Base-by-base conservation (phyloP, 305 asterid genomes). In the Fraxinus xanthoxyloides region DNA sequence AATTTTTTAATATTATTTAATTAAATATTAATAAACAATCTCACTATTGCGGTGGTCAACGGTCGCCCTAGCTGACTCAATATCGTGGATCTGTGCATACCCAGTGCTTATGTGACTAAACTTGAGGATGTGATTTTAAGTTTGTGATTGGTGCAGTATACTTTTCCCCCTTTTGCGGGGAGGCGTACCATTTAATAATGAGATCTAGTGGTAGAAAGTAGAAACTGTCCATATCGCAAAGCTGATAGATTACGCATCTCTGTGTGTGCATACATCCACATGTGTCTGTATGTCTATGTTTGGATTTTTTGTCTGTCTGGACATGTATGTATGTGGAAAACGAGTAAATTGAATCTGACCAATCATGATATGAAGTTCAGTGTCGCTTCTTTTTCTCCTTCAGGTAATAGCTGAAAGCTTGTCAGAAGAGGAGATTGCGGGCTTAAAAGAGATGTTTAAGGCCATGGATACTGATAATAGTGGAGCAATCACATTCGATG, bases 341-440 rank as follows among this genome's bases (percentile, higher is more conserved):
- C 17, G 74, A 67, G 34, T 67, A 67, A 59, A 72, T 36, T 46
- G 35, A 76, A 75, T 79, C 74, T 69, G n/a, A 75, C 6, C 59
- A 30, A 24, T 72, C 69, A 67, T 12, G 36, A 51, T 48, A 56
- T 70, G 43, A 82, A 54, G 72, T 8, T 77, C 43, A 81, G 15
- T 72, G 36, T 15, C 74, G 21, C 70, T 61, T 78, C 63, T 72
- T 80, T 56, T 78, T 85, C 81, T 87, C 76, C 84, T 85, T 84
- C 86, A 95, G 99, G 98, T 95, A 36, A 95, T 95, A 74, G 99
- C 97, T 78, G 98, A 95, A 89, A 95, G 99, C 87, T 90, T 93
- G 93, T 95, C 99, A 36, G 98, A 93, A 84, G 98, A 95, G 86
- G 99, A 95, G 91, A 95, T 95, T 86, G 99, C 99, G 1, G 99